A percentile compares a stretch with the other conserved stretches of the same genome.
These are phyloP conservation scores for Aphanomyces stellatus DNA, from an alignment of 352 stramenopile species.

Conservation along the genomic window DNA sequence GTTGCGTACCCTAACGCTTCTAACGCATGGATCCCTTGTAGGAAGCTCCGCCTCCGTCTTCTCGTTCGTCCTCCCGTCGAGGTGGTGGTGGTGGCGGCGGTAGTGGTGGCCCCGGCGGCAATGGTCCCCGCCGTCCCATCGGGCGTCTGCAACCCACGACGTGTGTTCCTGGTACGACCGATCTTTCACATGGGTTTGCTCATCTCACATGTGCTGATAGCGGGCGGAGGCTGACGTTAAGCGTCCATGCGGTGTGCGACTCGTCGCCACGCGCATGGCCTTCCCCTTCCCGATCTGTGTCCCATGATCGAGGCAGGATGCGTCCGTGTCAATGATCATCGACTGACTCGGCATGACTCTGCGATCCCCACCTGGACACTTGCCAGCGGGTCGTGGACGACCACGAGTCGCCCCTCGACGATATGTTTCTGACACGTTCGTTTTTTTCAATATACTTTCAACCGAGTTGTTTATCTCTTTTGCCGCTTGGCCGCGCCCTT, in stretches of 20 bases:
- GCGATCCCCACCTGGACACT: background rate
- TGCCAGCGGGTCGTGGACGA: background rate
- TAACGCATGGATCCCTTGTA: background rate
- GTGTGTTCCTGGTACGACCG: constrained; percentile 5
- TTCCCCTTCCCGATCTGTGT: background rate
- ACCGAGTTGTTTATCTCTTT: constrained; percentile 50
- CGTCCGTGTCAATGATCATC: background rate
- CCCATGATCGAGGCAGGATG: background rate
- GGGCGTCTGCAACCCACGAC: constrained; percentile 30
- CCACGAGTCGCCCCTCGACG: background rate
- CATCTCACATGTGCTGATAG: constrained; percentile 3
- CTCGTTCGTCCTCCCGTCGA: background rate
- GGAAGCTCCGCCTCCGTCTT: background rate
- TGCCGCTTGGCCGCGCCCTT: constrained; percentile 45
- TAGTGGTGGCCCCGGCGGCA: constrained; percentile 21
- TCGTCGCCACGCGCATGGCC: background rate
- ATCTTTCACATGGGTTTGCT: background rate
- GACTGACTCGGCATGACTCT: constrained; percentile 3
- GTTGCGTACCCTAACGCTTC: too few species aligned
- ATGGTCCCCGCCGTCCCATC: constrained; percentile 42
- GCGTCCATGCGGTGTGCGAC: constrained; percentile 9
- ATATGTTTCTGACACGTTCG: constrained; percentile 2
- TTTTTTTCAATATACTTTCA: background rate
- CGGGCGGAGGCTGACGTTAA: constrained; percentile 17
- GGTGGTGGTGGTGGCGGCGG: constrained; percentile 14